A percentile compares a stretch with the other conserved stretches of the same genome.
phyloP scores from a whole-genome alignment of 2,329 filamentous ascomycete genomes.

The Gnomoniopsis smithogilvyi region DNA sequence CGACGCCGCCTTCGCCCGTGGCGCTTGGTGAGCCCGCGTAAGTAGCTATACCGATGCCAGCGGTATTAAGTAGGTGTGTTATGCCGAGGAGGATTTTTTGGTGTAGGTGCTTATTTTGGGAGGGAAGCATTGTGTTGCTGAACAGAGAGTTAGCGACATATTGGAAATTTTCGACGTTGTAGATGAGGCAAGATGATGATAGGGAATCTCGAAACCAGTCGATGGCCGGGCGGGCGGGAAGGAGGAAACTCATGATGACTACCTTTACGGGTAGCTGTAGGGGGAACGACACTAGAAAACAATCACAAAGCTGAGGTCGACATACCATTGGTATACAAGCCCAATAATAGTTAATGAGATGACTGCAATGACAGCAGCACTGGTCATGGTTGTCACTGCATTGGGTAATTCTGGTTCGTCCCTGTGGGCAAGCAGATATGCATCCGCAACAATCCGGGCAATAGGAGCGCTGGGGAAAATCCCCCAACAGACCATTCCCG shows the following conservation, averaged over 20 bases:
- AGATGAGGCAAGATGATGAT: too few relatives aligned
- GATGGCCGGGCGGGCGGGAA: too few relatives aligned
- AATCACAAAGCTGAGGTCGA: neutral
- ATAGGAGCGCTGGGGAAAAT: conserved; percentile 25
- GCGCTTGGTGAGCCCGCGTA: conserved; percentile 20
- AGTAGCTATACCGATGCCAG: conserved; percentile 19
- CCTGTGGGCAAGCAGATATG: conserved; percentile 22
- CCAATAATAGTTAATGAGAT: conserved; percentile 15
- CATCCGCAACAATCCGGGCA: conserved; percentile 23
- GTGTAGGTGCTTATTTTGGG: conserved; percentile 15
- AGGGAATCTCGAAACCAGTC: too few relatives aligned
- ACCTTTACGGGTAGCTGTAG: neutral
- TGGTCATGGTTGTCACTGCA: conserved; percentile 25
- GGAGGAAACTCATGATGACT: too few relatives aligned
- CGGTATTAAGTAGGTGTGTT: conserved; percentile 23
- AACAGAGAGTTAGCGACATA: conserved; percentile 23
- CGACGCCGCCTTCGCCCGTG: conserved; percentile 14
- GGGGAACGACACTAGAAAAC: too few relatives aligned
- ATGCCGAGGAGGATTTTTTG: conserved; percentile 23
- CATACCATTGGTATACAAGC: conserved; percentile 27
- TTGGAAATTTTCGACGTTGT: too few relatives aligned
- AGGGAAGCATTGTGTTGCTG: conserved; percentile 21
- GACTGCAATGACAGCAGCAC: conserved; percentile 24
- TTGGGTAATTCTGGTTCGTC: conserved; percentile 22
- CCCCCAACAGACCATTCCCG: conserved; percentile 29